A percentile compares a stretch with the other conserved stretches of the same genome.
Evolutionary conservation across 2,329 filamentous ascomycete species (phyloP).

Genomic region (Botrytis fragariae): DNA sequence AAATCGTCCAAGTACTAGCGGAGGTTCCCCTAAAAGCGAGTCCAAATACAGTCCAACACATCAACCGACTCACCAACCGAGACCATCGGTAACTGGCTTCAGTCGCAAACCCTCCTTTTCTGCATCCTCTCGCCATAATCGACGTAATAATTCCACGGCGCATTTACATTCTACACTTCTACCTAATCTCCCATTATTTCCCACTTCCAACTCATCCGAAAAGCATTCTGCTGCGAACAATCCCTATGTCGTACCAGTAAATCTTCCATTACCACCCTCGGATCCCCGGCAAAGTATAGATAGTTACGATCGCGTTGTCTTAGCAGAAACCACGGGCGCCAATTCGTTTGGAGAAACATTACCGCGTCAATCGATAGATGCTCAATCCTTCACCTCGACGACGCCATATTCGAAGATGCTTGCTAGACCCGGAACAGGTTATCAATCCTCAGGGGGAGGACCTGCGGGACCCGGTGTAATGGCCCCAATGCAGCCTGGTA

Average conservation of each 20-base stretch:
- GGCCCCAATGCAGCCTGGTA: constrained; percentile 30
- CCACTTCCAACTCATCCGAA: constrained; percentile 24
- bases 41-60: constrained; percentile 22
- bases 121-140: constrained; percentile 39
- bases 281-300: constrained; percentile 22
- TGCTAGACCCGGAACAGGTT: constrained; percentile 33
- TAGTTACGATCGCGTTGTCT: constrained; percentile 26
- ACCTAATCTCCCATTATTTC: constrained; percentile 3
- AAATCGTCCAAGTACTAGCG: constrained; percentile 34
- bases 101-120: constrained; percentile 54
- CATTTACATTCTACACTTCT: constrained; percentile 20
- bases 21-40: constrained; percentile 30
- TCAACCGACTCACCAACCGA: constrained; percentile 19
- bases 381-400: constrained; percentile 32
- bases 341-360: constrained; percentile 12
- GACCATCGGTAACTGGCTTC: constrained; percentile 48
- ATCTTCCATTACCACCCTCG: constrained; percentile 3
- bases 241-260: constrained; percentile 23
- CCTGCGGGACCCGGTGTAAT: constrained; percentile 26
- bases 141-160: constrained; percentile 44
- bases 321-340: constrained; percentile 24
- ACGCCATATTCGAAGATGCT: constrained; percentile 37
- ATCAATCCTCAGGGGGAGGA: constrained; percentile 26
- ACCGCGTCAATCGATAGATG: constrained; percentile 6
- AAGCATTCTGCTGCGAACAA: constrained; percentile 26